Percentiles rank a stretch among this genome's conserved stretches.
Evolutionary conservation across 345 rosid genomes (phyloP).

Genomic region (Gossypium anomalum): DNA sequence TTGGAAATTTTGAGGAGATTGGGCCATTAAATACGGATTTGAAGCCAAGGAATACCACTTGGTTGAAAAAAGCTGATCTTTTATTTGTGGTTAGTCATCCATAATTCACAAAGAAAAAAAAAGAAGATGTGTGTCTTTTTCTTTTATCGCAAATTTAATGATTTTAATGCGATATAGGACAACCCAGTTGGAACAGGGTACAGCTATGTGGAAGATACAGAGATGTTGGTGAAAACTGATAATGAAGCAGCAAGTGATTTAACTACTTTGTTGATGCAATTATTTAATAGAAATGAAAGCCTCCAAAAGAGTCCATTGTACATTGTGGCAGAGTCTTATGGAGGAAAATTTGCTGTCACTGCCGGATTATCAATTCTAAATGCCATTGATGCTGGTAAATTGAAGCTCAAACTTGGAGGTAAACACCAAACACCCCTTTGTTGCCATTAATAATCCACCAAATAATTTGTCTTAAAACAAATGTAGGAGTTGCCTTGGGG

Average conservation of each 20-base stretch:
- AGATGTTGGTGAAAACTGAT: conserved; percentile 61
- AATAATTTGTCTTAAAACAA: background rate
- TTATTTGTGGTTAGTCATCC: conserved; percentile 54
- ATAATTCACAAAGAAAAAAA: background rate
- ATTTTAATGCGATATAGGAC: conserved; percentile 33
- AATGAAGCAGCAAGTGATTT: conserved; percentile 82
- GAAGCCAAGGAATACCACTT: conserved; percentile 69
- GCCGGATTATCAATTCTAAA: conserved; percentile 54
- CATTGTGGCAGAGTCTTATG: conserved; percentile 88
- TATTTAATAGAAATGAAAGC: conserved; percentile 40
- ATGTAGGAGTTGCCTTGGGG: conserved; percentile 69
- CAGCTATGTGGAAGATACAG: conserved; percentile 58
- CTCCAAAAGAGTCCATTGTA: conserved; percentile 65
- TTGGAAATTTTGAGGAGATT: conserved; percentile 71
- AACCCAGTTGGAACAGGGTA: conserved; percentile 81
- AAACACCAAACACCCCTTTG: background rate
- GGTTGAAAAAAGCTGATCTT: conserved; percentile 71
- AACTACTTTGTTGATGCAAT: conserved; percentile 46
- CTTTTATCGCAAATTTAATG: background rate
- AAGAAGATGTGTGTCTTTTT: background rate
- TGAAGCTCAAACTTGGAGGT: conserved; percentile 77
- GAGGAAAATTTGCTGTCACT: conserved; percentile 83
- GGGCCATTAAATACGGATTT: conserved; percentile 60
- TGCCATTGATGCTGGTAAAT: conserved; percentile 55
- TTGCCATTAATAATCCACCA: background rate